phyloP scores from a whole-genome alignment of 2,329 filamentous ascomycete genomes.

The Dactylellina sp. region DNA sequence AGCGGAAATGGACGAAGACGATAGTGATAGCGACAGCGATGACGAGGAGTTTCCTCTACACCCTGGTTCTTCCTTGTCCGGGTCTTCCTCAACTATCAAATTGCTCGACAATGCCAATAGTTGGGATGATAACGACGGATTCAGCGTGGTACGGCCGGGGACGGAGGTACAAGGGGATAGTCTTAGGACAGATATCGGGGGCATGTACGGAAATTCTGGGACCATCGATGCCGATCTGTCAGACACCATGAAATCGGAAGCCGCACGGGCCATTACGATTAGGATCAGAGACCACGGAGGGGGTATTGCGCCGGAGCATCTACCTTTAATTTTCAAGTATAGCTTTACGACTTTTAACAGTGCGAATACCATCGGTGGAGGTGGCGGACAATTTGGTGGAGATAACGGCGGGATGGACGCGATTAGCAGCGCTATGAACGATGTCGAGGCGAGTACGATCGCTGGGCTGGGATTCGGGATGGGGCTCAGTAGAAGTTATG shows the following conservation, averaged over 20 bases:
- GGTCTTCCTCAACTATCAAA: constrained; percentile 11
- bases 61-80: constrained; percentile 21
- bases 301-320: constrained; percentile 84
- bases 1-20: constrained; percentile 68
- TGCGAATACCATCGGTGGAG: constrained; percentile 32
- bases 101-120: constrained; percentile 35
- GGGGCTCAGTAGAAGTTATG: constrained; percentile 90
- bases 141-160: constrained; percentile 59
- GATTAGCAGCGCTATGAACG: constrained; percentile 78
- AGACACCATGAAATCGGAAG: constrained; percentile 48
- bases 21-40: constrained; percentile 31
- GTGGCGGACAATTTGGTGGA: constrained; percentile 59
- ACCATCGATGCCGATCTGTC: constrained; percentile 5
- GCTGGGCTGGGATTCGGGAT: constrained; percentile 93
- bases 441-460: constrained; percentile 81
- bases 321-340: constrained; percentile 94
- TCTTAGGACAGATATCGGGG: constrained; percentile 31
- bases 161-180: constrained; percentile 51
- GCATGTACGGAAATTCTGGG: constrained; percentile 20
- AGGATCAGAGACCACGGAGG: constrained; percentile 95
- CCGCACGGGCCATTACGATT: constrained; percentile 79
- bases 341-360: constrained; percentile 89
- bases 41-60: constrained; percentile 10
- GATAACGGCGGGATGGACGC: constrained; percentile 72
- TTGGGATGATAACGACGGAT: constrained; percentile 26